Percentiles rank a stretch among this genome's conserved stretches.
phyloP scores from a whole-genome alignment of 805 yeast species.

The Wickerhamiella siamensis region DNA sequence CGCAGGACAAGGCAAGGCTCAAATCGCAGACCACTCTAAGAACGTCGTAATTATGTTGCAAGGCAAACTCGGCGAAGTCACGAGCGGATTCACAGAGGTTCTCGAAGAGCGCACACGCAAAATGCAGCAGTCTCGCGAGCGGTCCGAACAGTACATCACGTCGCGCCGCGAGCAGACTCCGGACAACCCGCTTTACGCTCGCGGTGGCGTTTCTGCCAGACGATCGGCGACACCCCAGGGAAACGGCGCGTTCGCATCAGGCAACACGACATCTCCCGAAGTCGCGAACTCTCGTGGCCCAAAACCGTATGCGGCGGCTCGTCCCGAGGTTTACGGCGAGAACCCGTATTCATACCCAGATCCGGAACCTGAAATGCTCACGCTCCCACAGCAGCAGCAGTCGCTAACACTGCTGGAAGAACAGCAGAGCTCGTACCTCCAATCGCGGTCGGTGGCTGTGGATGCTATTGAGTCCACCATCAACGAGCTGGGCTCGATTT shows the following conservation, averaged over 20 bases:
- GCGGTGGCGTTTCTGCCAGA: neutral
- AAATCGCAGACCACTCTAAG: slow-evolving; percentile 57
- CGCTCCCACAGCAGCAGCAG: slow-evolving; percentile 78
- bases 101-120: slow-evolving; percentile 72
- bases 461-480: slow-evolving; percentile 95
- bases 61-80: slow-evolving; percentile 79
- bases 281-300: neutral
- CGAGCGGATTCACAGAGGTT: slow-evolving; percentile 85
- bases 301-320: slow-evolving; percentile 15
- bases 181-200: slow-evolving; percentile 25
- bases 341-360: slow-evolving; percentile 23
- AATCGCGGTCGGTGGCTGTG: slow-evolving; percentile 76
- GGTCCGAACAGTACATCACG: slow-evolving; percentile 75
- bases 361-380: slow-evolving; percentile 34
- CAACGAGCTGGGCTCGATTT: slow-evolving; percentile 87
- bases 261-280: neutral
- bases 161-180: slow-evolving; percentile 21
- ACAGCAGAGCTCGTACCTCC: slow-evolving; percentile 59
- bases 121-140: slow-evolving; percentile 62
- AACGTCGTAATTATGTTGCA: slow-evolving; percentile 79
- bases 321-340: slow-evolving; percentile 6
- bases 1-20: slow-evolving; percentile 26
- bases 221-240: neutral
- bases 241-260: neutral
- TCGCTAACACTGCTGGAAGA: slow-evolving; percentile 72